Percentiles rank a stretch among this genome's conserved stretches.
These are phyloP conservation scores for Pleurotus cornucopiae DNA, from an alignment of 768 basidiomycete genomes.

Conservation along the genomic window DNA sequence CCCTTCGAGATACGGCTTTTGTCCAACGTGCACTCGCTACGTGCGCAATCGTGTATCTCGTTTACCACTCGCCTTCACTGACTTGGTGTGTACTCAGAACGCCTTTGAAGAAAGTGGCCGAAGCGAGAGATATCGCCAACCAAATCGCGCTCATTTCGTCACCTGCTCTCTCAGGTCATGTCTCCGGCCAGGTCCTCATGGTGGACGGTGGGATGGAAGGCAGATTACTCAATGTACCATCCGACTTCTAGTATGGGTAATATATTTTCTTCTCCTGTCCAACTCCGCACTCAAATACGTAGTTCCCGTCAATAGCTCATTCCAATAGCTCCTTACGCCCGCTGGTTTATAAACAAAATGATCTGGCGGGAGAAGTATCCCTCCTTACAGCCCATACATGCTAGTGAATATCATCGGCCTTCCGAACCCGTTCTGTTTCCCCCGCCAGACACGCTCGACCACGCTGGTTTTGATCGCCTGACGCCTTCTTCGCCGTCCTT, in stretches of 20 bases:
- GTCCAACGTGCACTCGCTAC: slow-evolving; percentile 62
- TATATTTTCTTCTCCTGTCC: background rate
- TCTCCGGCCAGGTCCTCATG: slow-evolving; percentile 68
- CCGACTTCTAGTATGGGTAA: slow-evolving; percentile 15
- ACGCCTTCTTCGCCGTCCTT: too few species aligned
- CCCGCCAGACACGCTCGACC: too few species aligned
- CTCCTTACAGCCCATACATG: too few species aligned
- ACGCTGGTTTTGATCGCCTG: too few species aligned
- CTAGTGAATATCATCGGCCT: too few species aligned
- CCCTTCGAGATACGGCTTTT: slow-evolving; percentile 49
- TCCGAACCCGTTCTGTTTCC: too few species aligned
- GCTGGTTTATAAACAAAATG: too few species aligned
- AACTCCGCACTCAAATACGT: background rate
- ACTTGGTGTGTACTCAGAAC: slow-evolving; percentile 35
- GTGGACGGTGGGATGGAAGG: slow-evolving; percentile 82
- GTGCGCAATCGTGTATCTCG: slow-evolving; percentile 32
- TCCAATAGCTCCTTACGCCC: too few species aligned
- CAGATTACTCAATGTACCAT: slow-evolving; percentile 26
- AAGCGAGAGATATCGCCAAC: slow-evolving; percentile 57
- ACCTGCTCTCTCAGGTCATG: slow-evolving; percentile 58
- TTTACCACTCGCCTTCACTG: background rate
- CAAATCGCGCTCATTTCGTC: slow-evolving; percentile 65
- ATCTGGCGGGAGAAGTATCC: too few species aligned
- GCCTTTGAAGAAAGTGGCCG: slow-evolving; percentile 65
- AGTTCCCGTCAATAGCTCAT: too few species aligned